Base-by-base conservation (phyloP, 768 basidiomycete species). In the Cystofilobasidium macerans region DNA sequence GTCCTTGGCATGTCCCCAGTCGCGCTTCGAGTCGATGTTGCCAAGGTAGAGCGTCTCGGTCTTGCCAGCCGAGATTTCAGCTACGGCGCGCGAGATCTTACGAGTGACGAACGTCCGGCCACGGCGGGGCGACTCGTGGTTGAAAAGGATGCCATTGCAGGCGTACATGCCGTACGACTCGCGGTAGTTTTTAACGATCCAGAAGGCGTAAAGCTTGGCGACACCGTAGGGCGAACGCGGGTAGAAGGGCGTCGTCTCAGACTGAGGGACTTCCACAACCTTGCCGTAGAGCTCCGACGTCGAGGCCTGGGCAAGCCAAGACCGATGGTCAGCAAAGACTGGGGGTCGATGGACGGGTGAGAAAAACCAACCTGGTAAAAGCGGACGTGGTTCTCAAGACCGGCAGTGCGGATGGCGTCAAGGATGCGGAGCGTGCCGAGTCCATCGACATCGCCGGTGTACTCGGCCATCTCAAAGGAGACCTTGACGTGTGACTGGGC, bases 401-500 rank as follows among this genome's bases (percentile, higher is more conserved):
- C 93, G 76, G 90, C 92, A 8, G 94, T 98, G 47, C 93, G 85
- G 76, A 98, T 85, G 62, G 93, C 93, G 72, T 98, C 94, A 65
- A 98, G 86, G 67, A 98, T 83, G 71, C 93, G 89, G 57, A 98
- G 84, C 8, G 93, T 98, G 62, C 93, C 93, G 45, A 98, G 81
- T 11, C 86, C 93, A 71, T 98, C 93, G 58, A 98, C 93, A 73
- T 98, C 94, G 59, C 89, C 92, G 0, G 94, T 98, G 79, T 98
- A 98, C 78, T 98, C 93, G 30, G 93, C 89, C 90, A 98, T 94
- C 77, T 97, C 94, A 76, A 98, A 98, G 30, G 92, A 95, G 70
- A 98, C 93, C 77, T 98, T 98, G 80, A 98, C 93, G 79, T 98
- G 93, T 47, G 89, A 91, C 77, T 98, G 93, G 20, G 93, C 93